A percentile compares a stretch with the other conserved stretches of the same genome.
These are phyloP conservation scores for Staphylotrichum longicolle DNA, from an alignment of 495 filamentous ascomycete species.

Conservation along the genomic window DNA sequence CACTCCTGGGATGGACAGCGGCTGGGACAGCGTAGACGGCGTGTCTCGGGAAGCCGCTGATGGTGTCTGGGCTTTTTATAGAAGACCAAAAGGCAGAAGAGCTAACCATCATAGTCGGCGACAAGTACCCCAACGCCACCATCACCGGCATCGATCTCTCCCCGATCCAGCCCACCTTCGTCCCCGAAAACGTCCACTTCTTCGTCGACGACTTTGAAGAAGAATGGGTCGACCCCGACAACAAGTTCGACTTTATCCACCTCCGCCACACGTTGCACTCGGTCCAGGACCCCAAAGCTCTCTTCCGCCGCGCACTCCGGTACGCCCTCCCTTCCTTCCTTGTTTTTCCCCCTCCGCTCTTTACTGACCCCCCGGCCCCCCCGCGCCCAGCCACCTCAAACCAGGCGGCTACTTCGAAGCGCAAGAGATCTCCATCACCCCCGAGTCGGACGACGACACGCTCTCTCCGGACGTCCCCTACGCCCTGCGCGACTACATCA, in stretches of 20 bases:
- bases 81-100: background rate
- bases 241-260: conserved; percentile 60
- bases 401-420: conserved; percentile 58
- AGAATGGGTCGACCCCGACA: conserved; percentile 53
- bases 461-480: conserved; percentile 32
- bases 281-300: conserved; percentile 38
- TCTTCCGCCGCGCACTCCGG: conserved; percentile 40
- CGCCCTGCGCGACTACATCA: conserved; percentile 38
- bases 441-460: conserved; percentile 46
- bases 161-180: conserved; percentile 57
- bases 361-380: conserved; percentile 16
- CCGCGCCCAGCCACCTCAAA: conserved; percentile 37
- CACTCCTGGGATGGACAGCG: no score
- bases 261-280: conserved; percentile 48
- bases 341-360: background rate
- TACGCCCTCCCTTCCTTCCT: conserved; percentile 18
- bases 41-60: background rate
- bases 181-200: conserved; percentile 59
- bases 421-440: conserved; percentile 45
- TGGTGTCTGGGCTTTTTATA: background rate
- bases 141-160: conserved; percentile 66
- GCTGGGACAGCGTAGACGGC: no score
- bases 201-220: conserved; percentile 61
- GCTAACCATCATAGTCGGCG: conserved; percentile 35
- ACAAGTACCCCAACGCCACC: conserved; percentile 47